A percentile compares a stretch with the other conserved stretches of the same genome.
Evolutionary conservation across 1,284 basidiomycete genomes (phyloP).

Genomic region (Ustilago cynodontis): DNA sequence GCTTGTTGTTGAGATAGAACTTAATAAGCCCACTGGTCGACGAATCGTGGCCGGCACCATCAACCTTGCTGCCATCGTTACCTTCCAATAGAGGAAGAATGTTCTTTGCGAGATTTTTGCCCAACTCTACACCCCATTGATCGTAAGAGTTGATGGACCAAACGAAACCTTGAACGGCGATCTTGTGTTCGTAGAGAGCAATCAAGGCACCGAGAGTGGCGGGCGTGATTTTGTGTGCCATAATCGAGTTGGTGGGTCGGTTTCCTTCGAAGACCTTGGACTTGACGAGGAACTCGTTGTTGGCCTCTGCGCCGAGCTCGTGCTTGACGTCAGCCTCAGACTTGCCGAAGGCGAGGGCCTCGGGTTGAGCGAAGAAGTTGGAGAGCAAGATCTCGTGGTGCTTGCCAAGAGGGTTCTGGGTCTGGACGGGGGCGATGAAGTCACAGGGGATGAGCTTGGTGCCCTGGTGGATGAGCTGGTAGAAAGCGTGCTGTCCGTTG

Average conservation of each 20-base stretch:
- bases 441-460: constrained; percentile 81
- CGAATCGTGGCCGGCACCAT: constrained; percentile 80
- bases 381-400: constrained; percentile 97
- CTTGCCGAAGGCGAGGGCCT: constrained; percentile 95
- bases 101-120: constrained; percentile 93
- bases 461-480: constrained; percentile 92
- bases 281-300: constrained; percentile 87
- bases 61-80: constrained; percentile 79
- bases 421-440: constrained; percentile 93
- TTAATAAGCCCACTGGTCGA: constrained; percentile 72
- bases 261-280: constrained; percentile 98
- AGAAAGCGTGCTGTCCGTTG: constrained; percentile 99
- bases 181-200: constrained; percentile 98
- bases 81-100: constrained; percentile 87
- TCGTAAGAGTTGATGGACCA: constrained; percentile 98
- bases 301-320: constrained; percentile 81
- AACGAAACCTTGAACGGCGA: constrained; percentile 94
- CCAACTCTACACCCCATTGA: constrained; percentile 77
- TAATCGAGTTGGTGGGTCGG: constrained; percentile 93
- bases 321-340: constrained; percentile 86
- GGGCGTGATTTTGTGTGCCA: constrained; percentile 93
- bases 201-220: constrained; percentile 88
- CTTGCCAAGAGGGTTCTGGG: constrained; percentile 87
- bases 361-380: constrained; percentile 97
- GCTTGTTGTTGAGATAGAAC: constrained; percentile 60